These are phyloP conservation scores for Thalassiosira mediterranea DNA, from an alignment of 352 stramenopile species.

Conservation along the genomic window DNA sequence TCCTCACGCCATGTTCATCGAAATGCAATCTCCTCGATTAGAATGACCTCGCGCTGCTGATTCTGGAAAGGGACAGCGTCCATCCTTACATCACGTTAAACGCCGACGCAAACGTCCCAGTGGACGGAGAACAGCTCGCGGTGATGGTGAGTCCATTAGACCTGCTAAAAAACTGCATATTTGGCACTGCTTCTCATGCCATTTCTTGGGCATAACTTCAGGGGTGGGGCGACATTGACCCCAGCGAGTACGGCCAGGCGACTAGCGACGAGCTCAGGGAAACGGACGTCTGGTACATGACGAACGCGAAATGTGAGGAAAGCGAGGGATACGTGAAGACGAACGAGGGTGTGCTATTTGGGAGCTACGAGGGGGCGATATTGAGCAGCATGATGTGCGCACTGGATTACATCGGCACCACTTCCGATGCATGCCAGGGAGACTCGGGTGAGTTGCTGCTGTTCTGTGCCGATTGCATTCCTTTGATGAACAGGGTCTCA, in stretches of 20 bases:
- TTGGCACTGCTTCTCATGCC: no score
- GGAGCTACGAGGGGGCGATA: slow-evolving; percentile 30
- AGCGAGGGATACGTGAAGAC: slow-evolving; percentile 26
- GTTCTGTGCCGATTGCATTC: background rate
- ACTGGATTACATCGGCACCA: slow-evolving; percentile 13
- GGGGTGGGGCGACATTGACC: slow-evolving; percentile 49
- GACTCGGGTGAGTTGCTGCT: slow-evolving; percentile 16
- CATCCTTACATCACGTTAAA: slow-evolving; percentile 37
- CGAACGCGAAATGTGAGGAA: slow-evolving; percentile 31
- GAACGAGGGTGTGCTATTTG: slow-evolving; percentile 10
- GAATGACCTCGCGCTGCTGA: slow-evolving; percentile 40
- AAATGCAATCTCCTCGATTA: slow-evolving; percentile 15
- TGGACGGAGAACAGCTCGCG: slow-evolving; percentile 15
- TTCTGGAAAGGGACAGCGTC: slow-evolving; percentile 22
- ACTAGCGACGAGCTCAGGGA: slow-evolving; percentile 22
- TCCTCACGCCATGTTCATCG: no score
- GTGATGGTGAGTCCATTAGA: no score
- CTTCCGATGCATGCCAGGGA: slow-evolving; percentile 47
- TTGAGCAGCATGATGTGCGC: slow-evolving; percentile 44
- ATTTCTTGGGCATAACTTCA: no score
- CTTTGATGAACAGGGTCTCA: background rate
- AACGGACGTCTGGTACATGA: slow-evolving; percentile 26
- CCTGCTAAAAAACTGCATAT: no score
- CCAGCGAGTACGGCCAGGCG: slow-evolving; percentile 5
- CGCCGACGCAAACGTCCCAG: slow-evolving; percentile 14